Conservation (phyloP, 1,139 yeast genomes). For the Wickerhamomyces sp. region DNA sequence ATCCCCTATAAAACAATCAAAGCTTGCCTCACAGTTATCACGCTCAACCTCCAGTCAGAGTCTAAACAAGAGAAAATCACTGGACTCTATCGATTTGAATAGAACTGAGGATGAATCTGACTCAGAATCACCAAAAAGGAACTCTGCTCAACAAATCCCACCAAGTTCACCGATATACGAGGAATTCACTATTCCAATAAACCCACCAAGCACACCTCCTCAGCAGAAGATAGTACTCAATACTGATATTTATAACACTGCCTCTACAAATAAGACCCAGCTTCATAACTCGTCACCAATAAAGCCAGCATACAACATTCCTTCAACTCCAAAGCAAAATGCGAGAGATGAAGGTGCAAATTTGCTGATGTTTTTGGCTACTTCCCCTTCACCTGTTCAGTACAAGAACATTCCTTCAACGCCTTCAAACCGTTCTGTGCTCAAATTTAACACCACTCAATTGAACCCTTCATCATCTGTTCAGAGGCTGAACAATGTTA, state of each 20-base stretch:
- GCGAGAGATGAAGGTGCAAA: slow-evolving; percentile 74
- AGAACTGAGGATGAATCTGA: slow-evolving; percentile 16
- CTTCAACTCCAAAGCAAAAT: slow-evolving; percentile 31
- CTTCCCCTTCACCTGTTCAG: slow-evolving; percentile 68
- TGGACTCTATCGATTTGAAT: slow-evolving; percentile 19
- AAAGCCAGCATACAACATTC: slow-evolving; percentile 5
- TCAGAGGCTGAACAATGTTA: background rate
- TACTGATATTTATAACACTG: slow-evolving; percentile 21
- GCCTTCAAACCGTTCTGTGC: slow-evolving; percentile 14
- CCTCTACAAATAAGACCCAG: slow-evolving; percentile 25
- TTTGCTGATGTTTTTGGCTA: slow-evolving; percentile 73
- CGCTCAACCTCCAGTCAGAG: background rate
- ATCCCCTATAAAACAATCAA: slow-evolving; percentile 4
- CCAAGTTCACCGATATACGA: slow-evolving; percentile 24
- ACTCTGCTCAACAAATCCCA: slow-evolving; percentile 13
- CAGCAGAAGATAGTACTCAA: slow-evolving; percentile 20
- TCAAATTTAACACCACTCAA: slow-evolving; percentile 1
- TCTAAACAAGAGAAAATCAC: slow-evolving; percentile 14
- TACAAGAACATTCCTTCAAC: slow-evolving; percentile 23
- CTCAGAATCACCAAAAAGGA: slow-evolving; percentile 11
- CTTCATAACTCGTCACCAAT: slow-evolving; percentile 18
- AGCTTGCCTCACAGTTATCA: background rate
- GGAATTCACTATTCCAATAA: slow-evolving; percentile 11
- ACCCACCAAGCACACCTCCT: slow-evolving; percentile 25
- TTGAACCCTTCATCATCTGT: slow-evolving; percentile 12